Base-by-base conservation (phyloP, 331 rosid species). In the Cydonia oblonga region DNA sequence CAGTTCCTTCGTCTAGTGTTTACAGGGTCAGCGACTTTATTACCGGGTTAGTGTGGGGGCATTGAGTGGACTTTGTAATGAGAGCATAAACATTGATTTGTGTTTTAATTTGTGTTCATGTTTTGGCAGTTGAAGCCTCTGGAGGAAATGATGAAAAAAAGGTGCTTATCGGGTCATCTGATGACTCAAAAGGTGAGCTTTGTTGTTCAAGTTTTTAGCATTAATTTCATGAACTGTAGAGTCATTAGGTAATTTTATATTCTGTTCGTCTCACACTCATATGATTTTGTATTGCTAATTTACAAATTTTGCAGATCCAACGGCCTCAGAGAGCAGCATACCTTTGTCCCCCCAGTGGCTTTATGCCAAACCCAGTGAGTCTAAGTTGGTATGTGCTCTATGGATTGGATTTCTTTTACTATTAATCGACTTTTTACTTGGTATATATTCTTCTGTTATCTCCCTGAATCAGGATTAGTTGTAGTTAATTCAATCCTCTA, bases 301-400 rank as follows among this genome's bases (percentile, higher is more conserved):
- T 16, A 49, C 19, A 7, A 71, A 33, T 59, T 51, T 29, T 81
- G 77, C 83, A 81, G 88, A 84, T 72, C 75, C 57, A 46, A 70
- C 62, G 16, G 80, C 75, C 49, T 68, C 78, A 29, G 88, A 84
- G 64, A 84, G 77, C 42, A 35, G 42, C 73, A 84, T 84, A 35
- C 88, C 88, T 26, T 63, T 84, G 75, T 84, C 88, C 15, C 88
- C 88, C 9, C 88, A 84, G 72, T 84, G 88, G 88, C 84, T 84
- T 42, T 84, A 84, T 76, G 85, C 86, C 63, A 84, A 79, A 71
- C 84, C 88, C 4, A 79, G 66, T 54, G 88, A 84, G 35, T 54
- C 80, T 64, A 84, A 84, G 80, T 59, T 78, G 84, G 87, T 84
- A 86, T 70, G 71, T 78, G 49, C 70, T 65, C 67, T 30, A 44